These are phyloP conservation scores for Crithidia acanthocephali DNA, from an alignment of 208 protist genomes.

Conservation along the genomic window DNA sequence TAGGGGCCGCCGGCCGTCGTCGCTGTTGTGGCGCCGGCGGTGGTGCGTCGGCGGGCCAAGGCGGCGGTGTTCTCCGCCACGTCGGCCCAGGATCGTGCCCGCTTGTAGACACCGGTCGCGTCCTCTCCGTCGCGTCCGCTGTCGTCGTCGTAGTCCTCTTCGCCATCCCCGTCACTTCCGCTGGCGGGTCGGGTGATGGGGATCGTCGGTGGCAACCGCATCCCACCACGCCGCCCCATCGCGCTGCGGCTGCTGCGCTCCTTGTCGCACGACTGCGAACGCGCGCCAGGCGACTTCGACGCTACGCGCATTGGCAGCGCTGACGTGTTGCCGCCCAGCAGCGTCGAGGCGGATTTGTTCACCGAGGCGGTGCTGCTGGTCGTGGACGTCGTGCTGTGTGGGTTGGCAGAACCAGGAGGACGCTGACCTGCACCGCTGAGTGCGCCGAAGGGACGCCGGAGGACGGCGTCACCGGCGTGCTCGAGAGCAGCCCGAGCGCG, in stretches of 20 bases:
- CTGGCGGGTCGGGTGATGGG: conserved; percentile 14
- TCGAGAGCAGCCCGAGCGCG: conserved; percentile 44
- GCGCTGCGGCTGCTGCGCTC: background rate
- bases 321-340: conserved; percentile 21
- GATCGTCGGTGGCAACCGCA: conserved; percentile 29
- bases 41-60: background rate
- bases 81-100: conserved; percentile 30
- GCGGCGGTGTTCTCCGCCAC: conserved; percentile 2
- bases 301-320: conserved; percentile 15
- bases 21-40: background rate
- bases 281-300: conserved; percentile 7
- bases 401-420: too few relatives aligned
- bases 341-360: conserved; percentile 11
- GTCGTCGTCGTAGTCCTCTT: background rate
- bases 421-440: background rate
- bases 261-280: background rate
- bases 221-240: conserved; percentile 3
- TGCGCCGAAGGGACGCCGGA: conserved; percentile 35
- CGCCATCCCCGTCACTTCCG: background rate
- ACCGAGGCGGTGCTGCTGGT: background rate
- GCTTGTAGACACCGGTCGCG: conserved; percentile 14
- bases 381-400: background rate
- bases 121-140: background rate
- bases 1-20: background rate
- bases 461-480: conserved; percentile 28